Evolutionary conservation across 2,329 filamentous ascomycete genomes (phyloP), one percentile per base, ranked within the genome.

Genomic region (Fragosphaeria purpurea): DNA sequence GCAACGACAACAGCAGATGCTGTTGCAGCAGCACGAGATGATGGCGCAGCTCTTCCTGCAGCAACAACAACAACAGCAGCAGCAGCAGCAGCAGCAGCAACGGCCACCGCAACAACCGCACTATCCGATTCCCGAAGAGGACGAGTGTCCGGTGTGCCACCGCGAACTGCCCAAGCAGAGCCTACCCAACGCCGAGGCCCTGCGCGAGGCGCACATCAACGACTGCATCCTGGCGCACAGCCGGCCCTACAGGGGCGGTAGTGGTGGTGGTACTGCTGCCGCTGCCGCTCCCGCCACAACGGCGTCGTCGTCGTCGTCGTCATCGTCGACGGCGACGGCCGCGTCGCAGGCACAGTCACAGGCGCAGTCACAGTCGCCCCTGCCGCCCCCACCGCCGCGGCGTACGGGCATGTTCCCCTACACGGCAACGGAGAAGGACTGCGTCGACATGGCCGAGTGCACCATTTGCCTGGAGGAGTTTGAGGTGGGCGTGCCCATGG

Each of bases 111-210:
- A 48, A 3, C 40, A 37, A 7, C 39, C 12, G 8, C 37, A 12
- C 7, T 10, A 40, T 5, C 47, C 75, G 50, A 73, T 77, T 59
- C 71, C 74, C 6, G 86, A 90, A 62, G 86, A 89, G 61, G 86
- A 90, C 61, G 83, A 88, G 59, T 91, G 86, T 55, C 86, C 86
- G 0, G 77, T 90, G 43, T 91, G 86, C 59, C 85, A 86, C 60
- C 67, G 72, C 39, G 84, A 88, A 65, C 72, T 89, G 4, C 85
- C 86, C 0, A 75, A 79, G 2, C 70, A 71, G 13, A 64, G 63
- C 5, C 68, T 82, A 2, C 63, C 72, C 2, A 72, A 81, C 54
- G 78, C 68, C 50, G 78, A 83, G 58, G 56, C 63, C 4, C 66
- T 76, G 10, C 73, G 80, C 35, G 78, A 81, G 58, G 63, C 69